Conservation (phyloP, 257 asterid genomes). For the Scutellaria minor region DNA sequence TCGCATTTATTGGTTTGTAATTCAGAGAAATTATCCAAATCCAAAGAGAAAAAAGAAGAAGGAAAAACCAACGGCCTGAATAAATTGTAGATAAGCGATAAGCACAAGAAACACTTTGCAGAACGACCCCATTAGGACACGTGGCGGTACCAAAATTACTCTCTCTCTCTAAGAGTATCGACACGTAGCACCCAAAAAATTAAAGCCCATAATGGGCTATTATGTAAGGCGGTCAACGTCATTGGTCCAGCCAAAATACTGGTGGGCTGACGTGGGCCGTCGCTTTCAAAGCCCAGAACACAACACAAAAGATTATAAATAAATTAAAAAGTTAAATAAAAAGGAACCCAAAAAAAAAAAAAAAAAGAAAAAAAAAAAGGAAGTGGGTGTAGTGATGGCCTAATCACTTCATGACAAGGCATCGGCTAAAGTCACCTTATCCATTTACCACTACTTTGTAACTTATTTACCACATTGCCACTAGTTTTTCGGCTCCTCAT, state of each 20-base stretch:
- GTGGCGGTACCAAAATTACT: constrained; percentile 30
- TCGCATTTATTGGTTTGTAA: too few relatives aligned
- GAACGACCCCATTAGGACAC: constrained; percentile 49
- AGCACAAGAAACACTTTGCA: constrained; percentile 28
- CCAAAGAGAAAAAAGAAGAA: not conserved
- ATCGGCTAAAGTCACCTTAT: not conserved
- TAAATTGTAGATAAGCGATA: constrained; percentile 31
- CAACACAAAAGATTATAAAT: not conserved
- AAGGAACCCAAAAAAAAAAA: too few relatives aligned
- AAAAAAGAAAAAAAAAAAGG: not conserved
- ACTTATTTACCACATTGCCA: constrained; percentile 22
- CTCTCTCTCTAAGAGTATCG: not conserved
- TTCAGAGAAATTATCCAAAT: not conserved
- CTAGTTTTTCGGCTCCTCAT: not conserved
- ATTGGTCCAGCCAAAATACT: constrained; percentile 45
- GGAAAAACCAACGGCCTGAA: not conserved
- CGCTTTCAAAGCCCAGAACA: constrained; percentile 47
- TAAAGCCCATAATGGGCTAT: constrained; percentile 39
- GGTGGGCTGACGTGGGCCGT: constrained; percentile 62
- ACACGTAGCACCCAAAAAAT: constrained; percentile 40
- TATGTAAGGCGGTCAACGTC: constrained; percentile 41
- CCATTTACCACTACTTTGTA: constrained; percentile 11
- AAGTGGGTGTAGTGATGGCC: constrained; percentile 48
- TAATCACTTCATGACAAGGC: constrained; percentile 42
- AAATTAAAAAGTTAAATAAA: not conserved